Evolutionary conservation across 2,329 filamentous ascomycete species (phyloP).

Genomic region (Coleophoma crateriformis): DNA sequence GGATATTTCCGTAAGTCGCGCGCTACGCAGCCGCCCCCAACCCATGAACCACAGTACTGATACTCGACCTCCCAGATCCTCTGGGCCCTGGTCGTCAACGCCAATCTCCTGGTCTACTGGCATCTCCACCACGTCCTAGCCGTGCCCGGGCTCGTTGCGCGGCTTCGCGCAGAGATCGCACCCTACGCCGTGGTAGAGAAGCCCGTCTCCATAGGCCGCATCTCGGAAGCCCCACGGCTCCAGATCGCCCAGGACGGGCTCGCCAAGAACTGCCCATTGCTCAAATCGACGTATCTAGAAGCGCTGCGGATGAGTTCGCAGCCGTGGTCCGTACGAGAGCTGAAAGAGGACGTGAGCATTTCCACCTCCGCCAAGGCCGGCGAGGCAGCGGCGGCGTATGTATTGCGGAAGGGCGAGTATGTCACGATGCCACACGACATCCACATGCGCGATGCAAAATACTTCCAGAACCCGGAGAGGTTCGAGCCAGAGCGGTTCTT

Average conservation of each 20-base stretch:
- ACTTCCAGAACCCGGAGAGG: slow-evolving; percentile 31
- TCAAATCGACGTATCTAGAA: slow-evolving; percentile 41
- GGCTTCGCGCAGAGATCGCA: slow-evolving; percentile 38
- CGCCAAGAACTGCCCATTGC: slow-evolving; percentile 34
- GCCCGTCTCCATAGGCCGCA: slow-evolving; percentile 19
- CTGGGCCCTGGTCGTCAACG: slow-evolving; percentile 50
- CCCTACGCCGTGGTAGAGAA: slow-evolving; percentile 33
- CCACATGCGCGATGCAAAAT: slow-evolving; percentile 33
- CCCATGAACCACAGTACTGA: background rate
- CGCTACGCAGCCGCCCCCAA: no score
- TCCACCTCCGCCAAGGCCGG: slow-evolving; percentile 9
- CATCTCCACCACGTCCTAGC: slow-evolving; percentile 39
- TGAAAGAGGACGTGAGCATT: slow-evolving; percentile 30
- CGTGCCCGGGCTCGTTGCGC: slow-evolving; percentile 31
- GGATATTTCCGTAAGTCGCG: slow-evolving; percentile 33
- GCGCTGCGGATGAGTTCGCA: slow-evolving; percentile 36
- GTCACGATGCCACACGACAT: slow-evolving; percentile 37
- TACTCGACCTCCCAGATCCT: slow-evolving; percentile 28
- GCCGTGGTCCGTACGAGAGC: slow-evolving; percentile 33
- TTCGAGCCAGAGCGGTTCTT: slow-evolving; percentile 42
- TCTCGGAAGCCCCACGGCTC: slow-evolving; percentile 29
- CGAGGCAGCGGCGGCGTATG: slow-evolving; percentile 24
- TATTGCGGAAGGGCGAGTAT: slow-evolving; percentile 34
- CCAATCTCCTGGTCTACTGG: slow-evolving; percentile 46
- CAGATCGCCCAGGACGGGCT: slow-evolving; percentile 34